Evolutionary conservation across 23 red algal species (phyloP).

Genomic region (Cyanidium caldarium): DNA sequence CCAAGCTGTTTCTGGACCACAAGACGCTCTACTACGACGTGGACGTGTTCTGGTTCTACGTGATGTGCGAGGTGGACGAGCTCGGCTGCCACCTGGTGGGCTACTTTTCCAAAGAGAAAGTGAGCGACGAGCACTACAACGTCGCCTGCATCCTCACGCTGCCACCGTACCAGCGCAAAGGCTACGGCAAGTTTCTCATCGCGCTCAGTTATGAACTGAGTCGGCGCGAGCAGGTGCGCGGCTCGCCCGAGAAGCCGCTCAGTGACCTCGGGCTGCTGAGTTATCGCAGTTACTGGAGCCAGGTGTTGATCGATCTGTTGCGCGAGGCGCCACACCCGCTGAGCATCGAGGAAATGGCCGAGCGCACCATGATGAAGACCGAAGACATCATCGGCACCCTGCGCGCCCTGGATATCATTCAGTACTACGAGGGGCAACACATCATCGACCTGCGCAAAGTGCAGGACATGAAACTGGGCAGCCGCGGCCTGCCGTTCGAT

Average conservation of each 20-base stretch:
- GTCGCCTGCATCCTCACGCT: constrained; percentile 96
- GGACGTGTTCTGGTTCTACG: constrained; percentile 95
- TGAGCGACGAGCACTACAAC: constrained; percentile 92
- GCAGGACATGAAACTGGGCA: constrained; percentile 71
- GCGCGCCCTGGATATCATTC: constrained; percentile 79
- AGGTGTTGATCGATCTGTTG: constrained; percentile 84
- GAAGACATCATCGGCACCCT: constrained; percentile 94
- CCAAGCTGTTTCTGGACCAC: constrained; percentile 98
- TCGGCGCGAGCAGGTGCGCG: constrained; percentile 66
- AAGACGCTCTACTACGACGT: constrained; percentile 99
- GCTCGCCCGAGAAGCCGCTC: constrained; percentile 90
- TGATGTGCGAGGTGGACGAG: constrained; percentile 87
- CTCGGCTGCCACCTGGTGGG: constrained; percentile 78
- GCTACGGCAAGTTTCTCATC: constrained; percentile 99
- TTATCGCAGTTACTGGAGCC: constrained; percentile 93
- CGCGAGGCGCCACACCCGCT: constrained; percentile 10
- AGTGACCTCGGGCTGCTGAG: constrained; percentile 86
- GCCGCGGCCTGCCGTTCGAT: constrained; percentile 62
- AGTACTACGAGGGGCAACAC: constrained; percentile 99
- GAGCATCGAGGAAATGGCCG: constrained; percentile 58
- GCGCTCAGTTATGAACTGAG: constrained; percentile 86
- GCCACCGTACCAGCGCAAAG: constrained; percentile 82
- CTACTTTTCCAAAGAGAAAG: constrained; percentile 98
- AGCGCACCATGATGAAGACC: constrained; percentile 97
- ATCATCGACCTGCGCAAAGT: constrained; percentile 86